Percentiles rank a stretch among this genome's conserved stretches.
phyloP scores from a whole-genome alignment of 108 stramenopile genomes.

The Discostella stelligeroides region DNA sequence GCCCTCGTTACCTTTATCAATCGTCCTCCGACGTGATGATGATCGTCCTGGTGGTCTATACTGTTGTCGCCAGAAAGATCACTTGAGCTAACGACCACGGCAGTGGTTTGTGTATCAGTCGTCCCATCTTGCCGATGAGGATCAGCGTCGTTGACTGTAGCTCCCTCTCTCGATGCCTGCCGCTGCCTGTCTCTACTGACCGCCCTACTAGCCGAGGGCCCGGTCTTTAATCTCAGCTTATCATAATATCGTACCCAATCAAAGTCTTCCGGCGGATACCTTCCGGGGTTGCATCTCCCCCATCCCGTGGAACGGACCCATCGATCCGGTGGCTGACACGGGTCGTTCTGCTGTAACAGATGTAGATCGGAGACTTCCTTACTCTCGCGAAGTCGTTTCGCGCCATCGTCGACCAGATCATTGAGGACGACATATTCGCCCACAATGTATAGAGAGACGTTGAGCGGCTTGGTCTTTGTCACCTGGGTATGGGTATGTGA shows the following conservation, averaged over 20 bases:
- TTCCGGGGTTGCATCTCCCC: constrained; percentile 41
- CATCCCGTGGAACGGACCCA: constrained; percentile 48
- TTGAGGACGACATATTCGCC: constrained; percentile 91
- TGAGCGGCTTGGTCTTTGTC: constrained; percentile 66
- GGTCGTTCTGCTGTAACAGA: constrained; percentile 43
- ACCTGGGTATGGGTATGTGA: constrained; percentile 29
- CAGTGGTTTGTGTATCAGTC: not conserved
- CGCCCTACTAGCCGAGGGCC: not conserved
- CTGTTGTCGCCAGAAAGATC: constrained; percentile 5
- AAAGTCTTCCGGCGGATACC: constrained; percentile 40
- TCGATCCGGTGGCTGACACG: constrained; percentile 49
- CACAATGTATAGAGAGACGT: constrained; percentile 71
- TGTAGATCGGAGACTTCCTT: constrained; percentile 51
- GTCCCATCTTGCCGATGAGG: not conserved
- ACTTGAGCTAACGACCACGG: not conserved
- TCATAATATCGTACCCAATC: constrained; percentile 33
- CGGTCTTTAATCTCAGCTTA: constrained; percentile 6
- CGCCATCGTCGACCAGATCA: constrained; percentile 81
- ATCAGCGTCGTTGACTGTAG: not conserved
- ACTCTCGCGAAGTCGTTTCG: constrained; percentile 76
- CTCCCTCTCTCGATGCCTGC: not conserved
- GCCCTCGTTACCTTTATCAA: constrained; percentile 5
- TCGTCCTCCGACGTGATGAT: constrained; percentile 8
- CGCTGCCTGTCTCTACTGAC: not conserved
- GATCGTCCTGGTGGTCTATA: not conserved